Evolutionary conservation across 148 eudicot species (phyloP).

Genomic region (Rhododendron mucronatum): DNA sequence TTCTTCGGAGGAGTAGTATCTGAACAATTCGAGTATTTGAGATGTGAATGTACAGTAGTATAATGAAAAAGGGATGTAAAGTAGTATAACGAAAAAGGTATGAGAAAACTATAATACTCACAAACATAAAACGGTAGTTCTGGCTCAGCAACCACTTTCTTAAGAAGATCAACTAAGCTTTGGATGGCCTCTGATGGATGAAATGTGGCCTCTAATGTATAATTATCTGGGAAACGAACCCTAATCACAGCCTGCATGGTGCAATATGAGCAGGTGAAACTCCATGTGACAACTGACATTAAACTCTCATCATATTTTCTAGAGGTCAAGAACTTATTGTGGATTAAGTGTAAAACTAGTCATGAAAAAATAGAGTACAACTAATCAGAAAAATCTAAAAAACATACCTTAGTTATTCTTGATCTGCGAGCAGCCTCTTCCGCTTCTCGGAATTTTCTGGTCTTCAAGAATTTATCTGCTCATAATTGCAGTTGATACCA

Average conservation of each 20-base stretch:
- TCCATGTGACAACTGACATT: background rate
- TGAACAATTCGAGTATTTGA: slow-evolving; percentile 15
- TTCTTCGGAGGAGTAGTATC: slow-evolving; percentile 89
- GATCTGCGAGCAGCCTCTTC: slow-evolving; percentile 73
- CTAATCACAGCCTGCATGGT: slow-evolving; percentile 55
- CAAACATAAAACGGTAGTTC: slow-evolving; percentile 75
- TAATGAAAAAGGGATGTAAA: background rate
- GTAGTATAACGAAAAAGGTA: background rate
- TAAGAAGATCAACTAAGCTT: slow-evolving; percentile 59
- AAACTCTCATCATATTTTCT: background rate
- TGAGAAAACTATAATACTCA: slow-evolving; percentile 18
- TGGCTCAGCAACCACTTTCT: slow-evolving; percentile 57
- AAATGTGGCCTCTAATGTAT: slow-evolving; percentile 67
- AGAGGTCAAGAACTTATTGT: background rate
- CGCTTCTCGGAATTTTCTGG: slow-evolving; percentile 70
- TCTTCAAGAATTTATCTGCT: slow-evolving; percentile 71
- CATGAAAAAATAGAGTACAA: background rate
- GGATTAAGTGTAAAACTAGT: background rate
- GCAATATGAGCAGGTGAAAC: slow-evolving; percentile 2
- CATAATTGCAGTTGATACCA: background rate
- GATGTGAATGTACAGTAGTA: background rate
- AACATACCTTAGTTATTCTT: slow-evolving; percentile 51
- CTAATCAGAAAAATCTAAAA: background rate
- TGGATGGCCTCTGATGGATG: slow-evolving; percentile 80
- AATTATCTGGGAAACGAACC: slow-evolving; percentile 75